phyloP scores from a whole-genome alignment of 192 early-diverging fungal species.

The Backusella psychrophila region DNA sequence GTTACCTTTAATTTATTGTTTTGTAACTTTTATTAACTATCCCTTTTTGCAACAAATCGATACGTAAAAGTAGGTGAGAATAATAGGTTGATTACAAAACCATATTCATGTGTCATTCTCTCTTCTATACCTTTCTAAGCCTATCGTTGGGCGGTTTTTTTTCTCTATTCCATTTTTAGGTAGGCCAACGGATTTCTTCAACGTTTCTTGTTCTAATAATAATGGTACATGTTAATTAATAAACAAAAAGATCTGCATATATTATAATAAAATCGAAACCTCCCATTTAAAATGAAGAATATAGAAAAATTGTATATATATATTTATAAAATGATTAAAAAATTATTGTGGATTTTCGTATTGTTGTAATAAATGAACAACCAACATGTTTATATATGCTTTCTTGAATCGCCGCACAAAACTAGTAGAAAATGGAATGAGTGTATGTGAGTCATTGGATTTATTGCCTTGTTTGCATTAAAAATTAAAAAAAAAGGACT shows the following conservation, averaged over 20 bases:
- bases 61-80: not conserved
- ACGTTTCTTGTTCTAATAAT: not conserved
- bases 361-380: not conserved
- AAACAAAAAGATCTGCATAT: not conserved
- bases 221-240: too few relatives aligned
- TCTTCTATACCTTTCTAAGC: too few relatives aligned
- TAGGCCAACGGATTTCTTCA: not conserved
- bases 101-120: not conserved
- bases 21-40: not conserved
- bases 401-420: conserved; percentile 11
- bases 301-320: not conserved
- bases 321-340: not conserved
- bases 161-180: not conserved
- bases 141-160: too few relatives aligned
- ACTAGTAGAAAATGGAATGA: not conserved
- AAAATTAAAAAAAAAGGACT: conserved; percentile 1
- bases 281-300: not conserved
- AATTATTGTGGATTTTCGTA: not conserved
- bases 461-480: conserved; percentile 4
- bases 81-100: not conserved
- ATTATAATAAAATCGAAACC: not conserved
- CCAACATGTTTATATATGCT: not conserved
- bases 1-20: not conserved
- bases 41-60: not conserved
- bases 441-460: conserved; percentile 11